phyloP scores from a whole-genome alignment of 257 asterid species.

The Coffea canephora region DNA sequence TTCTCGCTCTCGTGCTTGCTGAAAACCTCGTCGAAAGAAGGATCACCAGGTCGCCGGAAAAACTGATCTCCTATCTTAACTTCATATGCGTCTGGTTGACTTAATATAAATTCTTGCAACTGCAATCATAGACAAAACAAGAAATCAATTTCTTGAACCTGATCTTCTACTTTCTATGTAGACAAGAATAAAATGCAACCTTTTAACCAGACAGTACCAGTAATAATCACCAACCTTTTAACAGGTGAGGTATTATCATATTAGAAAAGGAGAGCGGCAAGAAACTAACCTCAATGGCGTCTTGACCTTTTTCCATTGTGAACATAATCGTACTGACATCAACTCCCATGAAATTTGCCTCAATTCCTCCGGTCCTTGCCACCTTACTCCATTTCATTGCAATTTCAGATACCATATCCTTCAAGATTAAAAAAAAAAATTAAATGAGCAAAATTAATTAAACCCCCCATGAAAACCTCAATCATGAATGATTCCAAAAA shows the following conservation, averaged over 20 bases:
- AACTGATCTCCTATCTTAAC: constrained; percentile 80
- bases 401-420: constrained; percentile 68
- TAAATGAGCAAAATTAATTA: not conserved
- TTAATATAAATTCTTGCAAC: constrained; percentile 73
- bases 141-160: not conserved
- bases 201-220: no score
- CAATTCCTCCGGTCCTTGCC: constrained; percentile 75
- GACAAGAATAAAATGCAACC: no score
- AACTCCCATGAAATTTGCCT: constrained; percentile 65
- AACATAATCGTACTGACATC: constrained; percentile 85
- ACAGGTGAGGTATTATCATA: no score
- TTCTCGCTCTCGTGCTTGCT: constrained; percentile 43
- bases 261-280: no score
- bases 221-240: no score
- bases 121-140: constrained; percentile 20
- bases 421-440: no score
- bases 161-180: no score
- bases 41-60: constrained; percentile 76
- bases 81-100: constrained; percentile 87
- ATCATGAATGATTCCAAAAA: not conserved
- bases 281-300: constrained; percentile 63
- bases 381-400: constrained; percentile 78
- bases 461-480: not conserved
- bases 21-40: constrained; percentile 71
- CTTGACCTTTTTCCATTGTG: constrained; percentile 86